A percentile compares a stretch with the other conserved stretches of the same genome.
Evolutionary conservation across 2,329 filamentous ascomycete genomes (phyloP).

Genomic region (Pyrenophora graminea): DNA sequence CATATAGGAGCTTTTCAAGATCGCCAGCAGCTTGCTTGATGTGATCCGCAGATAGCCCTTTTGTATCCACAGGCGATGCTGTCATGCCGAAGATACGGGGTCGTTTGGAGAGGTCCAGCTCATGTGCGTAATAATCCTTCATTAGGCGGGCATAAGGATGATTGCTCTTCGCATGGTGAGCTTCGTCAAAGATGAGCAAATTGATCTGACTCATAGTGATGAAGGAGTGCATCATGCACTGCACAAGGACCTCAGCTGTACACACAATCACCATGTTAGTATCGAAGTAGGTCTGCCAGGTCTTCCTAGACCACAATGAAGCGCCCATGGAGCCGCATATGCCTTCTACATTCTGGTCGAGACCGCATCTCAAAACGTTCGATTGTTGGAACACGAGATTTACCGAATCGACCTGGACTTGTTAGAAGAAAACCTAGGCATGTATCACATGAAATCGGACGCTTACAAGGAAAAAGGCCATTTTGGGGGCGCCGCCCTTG

Average conservation of each 20-base stretch:
- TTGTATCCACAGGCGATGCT: constrained; percentile 88
- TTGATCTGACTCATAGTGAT: constrained; percentile 83
- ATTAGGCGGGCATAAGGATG: constrained; percentile 90
- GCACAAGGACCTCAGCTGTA: constrained; percentile 83
- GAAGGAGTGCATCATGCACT: constrained; percentile 78
- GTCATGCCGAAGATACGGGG: constrained; percentile 96
- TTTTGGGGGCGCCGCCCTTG: constrained; percentile 62
- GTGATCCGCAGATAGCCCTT: constrained; percentile 58
- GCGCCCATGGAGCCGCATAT: constrained; percentile 73
- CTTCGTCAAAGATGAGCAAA: constrained; percentile 92
- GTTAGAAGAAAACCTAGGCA: constrained; percentile 2
- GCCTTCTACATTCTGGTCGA: constrained; percentile 73
- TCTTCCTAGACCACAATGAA: constrained; percentile 63
- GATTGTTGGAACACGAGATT: constrained; percentile 89
- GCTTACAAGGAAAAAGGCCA: constrained; percentile 80
- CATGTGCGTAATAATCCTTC: constrained; percentile 75
- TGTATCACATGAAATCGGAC: no score
- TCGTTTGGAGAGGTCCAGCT: constrained; percentile 51
- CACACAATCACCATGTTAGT: constrained; percentile 86
- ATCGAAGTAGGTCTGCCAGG: constrained; percentile 62
- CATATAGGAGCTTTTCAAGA: constrained; percentile 77
- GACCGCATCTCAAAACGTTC: constrained; percentile 77
- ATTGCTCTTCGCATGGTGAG: constrained; percentile 92
- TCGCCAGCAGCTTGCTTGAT: constrained; percentile 70
- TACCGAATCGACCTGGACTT: constrained; percentile 75